A percentile compares a stretch with the other conserved stretches of the same genome.
phyloP scores from a whole-genome alignment of 2,329 filamentous ascomycete species.

The Colletotrichum godetiae region DNA sequence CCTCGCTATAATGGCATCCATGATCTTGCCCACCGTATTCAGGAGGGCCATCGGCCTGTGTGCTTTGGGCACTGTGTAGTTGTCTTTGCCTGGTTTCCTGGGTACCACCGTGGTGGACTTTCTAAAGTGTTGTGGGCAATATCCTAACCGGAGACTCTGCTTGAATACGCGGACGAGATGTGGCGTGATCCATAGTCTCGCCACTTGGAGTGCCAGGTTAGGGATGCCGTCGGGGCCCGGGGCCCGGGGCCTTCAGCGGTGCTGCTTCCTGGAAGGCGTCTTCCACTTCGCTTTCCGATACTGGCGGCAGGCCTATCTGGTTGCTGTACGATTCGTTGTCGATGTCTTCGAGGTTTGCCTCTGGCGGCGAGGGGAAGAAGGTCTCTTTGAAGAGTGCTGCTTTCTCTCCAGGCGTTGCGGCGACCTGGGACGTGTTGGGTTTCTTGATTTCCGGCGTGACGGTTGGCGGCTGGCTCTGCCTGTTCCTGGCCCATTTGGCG shows the following conservation, averaged over 20 bases:
- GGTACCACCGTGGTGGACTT: no score
- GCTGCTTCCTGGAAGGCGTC: constrained; percentile 33
- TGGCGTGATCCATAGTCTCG: constrained; percentile 33
- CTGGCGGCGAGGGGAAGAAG: background rate
- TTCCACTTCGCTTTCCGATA: background rate
- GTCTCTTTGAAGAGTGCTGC: background rate
- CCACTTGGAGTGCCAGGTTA: constrained; percentile 35
- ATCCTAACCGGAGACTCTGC: no score
- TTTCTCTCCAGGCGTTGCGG: constrained; percentile 2
- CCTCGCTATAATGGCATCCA: constrained; percentile 12
- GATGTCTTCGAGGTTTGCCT: constrained; percentile 11
- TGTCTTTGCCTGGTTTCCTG: no score
- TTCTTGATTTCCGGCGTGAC: no score
- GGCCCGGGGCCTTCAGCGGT: constrained; percentile 36
- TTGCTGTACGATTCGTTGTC: constrained; percentile 11
- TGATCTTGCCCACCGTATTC: no score
- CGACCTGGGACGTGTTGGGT: background rate
- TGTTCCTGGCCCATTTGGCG: background rate
- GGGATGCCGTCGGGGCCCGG: constrained; percentile 38
- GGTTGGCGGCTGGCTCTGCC: background rate
- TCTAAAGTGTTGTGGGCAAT: no score
- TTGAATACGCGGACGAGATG: constrained; percentile 18
- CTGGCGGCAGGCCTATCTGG: background rate
- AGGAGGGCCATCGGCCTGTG: no score
- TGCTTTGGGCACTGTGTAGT: no score